A percentile compares a stretch with the other conserved stretches of the same genome.
These are phyloP conservation scores for Prinsepia uniflora DNA, from an alignment of 306 rosid genomes.

Conservation along the genomic window DNA sequence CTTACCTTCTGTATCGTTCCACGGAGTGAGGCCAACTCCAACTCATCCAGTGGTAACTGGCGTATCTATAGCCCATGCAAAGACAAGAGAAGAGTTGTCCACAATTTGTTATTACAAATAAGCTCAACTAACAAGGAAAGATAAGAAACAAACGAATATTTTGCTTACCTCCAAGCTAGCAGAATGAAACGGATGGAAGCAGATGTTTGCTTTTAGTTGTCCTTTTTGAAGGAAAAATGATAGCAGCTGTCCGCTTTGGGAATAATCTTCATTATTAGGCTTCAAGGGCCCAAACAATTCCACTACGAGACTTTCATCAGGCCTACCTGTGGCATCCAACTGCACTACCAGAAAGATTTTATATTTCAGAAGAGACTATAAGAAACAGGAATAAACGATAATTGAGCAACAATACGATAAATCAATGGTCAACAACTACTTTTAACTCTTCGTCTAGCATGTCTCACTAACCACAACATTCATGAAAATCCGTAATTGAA, in stretches of 20 bases:
- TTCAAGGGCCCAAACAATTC: slow-evolving; percentile 71
- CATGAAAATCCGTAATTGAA: not conserved
- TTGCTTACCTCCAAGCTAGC: slow-evolving; percentile 81
- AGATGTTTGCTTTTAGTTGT: slow-evolving; percentile 60
- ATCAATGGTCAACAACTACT: slow-evolving; percentile 3
- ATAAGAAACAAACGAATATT: slow-evolving; percentile 20
- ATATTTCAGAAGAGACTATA: slow-evolving; percentile 21
- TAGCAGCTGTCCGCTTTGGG: slow-evolving; percentile 47
- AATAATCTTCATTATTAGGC: slow-evolving; percentile 49
- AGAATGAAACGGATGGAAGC: slow-evolving; percentile 65
- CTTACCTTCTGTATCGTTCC: slow-evolving; percentile 88
- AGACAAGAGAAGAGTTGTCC: not conserved
- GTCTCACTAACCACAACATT: slow-evolving; percentile 7
- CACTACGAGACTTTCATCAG: slow-evolving; percentile 81
- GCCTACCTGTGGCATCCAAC: slow-evolving; percentile 87
- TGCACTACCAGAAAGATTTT: slow-evolving; percentile 36
- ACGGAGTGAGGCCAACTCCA: slow-evolving; percentile 89
- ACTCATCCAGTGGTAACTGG: slow-evolving; percentile 77
- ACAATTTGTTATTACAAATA: not conserved
- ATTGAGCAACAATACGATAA: not conserved
- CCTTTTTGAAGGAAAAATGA: slow-evolving; percentile 80
- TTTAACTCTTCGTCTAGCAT: not conserved
- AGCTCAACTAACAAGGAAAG: slow-evolving; percentile 14
- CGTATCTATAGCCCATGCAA: slow-evolving; percentile 48
- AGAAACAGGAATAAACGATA: slow-evolving; percentile 9